Conservation (phyloP, 192 early-diverging fungal genomes). For the Bifiguratus adelaidae region DNA sequence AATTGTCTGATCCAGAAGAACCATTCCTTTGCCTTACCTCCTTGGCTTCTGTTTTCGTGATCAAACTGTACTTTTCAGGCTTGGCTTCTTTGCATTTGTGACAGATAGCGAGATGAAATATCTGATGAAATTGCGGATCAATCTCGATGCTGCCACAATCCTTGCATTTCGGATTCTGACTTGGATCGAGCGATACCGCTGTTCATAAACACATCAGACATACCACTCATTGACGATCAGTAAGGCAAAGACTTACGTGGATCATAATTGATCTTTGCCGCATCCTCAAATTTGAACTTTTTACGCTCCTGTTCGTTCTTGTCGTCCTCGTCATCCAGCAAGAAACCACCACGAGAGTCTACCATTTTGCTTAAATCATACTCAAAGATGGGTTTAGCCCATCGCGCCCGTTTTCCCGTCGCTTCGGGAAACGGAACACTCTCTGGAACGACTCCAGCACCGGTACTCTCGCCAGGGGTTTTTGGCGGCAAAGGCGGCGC, state of each 20-base stretch:
- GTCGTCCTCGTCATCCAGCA: slow-evolving; percentile 42
- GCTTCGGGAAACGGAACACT: no score
- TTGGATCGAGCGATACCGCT: slow-evolving; percentile 35
- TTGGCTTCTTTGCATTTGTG: slow-evolving; percentile 54
- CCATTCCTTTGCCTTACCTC: slow-evolving; percentile 28
- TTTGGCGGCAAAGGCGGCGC: background rate
- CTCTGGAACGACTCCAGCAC: no score
- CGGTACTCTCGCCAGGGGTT: background rate
- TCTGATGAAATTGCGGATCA: slow-evolving; percentile 55
- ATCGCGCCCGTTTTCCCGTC: slow-evolving; percentile 9
- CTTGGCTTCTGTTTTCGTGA: slow-evolving; percentile 94
- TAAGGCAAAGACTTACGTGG: slow-evolving; percentile 29
- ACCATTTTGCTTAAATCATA: slow-evolving; percentile 82
- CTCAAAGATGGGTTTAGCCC: slow-evolving; percentile 41
- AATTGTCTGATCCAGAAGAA: background rate
- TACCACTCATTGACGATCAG: no score
- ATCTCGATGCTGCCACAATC: slow-evolving; percentile 82
- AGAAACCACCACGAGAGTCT: slow-evolving; percentile 82
- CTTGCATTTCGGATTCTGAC: slow-evolving; percentile 57
- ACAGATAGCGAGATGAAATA: slow-evolving; percentile 76
- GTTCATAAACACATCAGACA: background rate
- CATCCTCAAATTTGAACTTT: slow-evolving; percentile 18
- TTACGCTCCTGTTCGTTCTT: slow-evolving; percentile 19
- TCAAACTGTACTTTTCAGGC: slow-evolving; percentile 83
- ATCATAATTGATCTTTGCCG: slow-evolving; percentile 23